Percentiles rank a stretch among this genome's conserved stretches.
These are phyloP conservation scores for Paspalum notatum DNA, from an alignment of 176 grass and related monocot species.

Conservation along the genomic window DNA sequence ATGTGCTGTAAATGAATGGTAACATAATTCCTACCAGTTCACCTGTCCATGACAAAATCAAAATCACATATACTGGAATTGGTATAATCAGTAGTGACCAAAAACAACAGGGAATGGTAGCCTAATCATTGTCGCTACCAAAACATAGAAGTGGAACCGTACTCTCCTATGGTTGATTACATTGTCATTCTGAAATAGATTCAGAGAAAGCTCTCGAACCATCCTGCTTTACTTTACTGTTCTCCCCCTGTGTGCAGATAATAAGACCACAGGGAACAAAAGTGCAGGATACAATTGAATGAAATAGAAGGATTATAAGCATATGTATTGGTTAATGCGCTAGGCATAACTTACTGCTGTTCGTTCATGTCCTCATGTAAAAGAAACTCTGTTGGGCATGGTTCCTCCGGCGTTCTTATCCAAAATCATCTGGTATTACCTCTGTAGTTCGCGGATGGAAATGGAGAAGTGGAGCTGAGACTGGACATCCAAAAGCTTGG, in stretches of 20 bases:
- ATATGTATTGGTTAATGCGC: not conserved
- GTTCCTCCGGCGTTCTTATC: not conserved
- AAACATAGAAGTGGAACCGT: not conserved
- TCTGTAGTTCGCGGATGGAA: conserved; percentile 69
- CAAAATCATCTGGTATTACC: conserved; percentile 24
- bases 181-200: not conserved
- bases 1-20: too few relatives aligned
- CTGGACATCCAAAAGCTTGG: conserved; percentile 76
- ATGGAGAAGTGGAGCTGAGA: conserved; percentile 75
- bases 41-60: not conserved
- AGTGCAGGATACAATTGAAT: not conserved
- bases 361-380: not conserved
- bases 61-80: not conserved
- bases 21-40: not conserved
- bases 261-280: not conserved
- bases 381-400: not conserved
- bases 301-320: not conserved
- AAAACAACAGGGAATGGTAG: not conserved
- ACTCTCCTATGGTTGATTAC: too few relatives aligned
- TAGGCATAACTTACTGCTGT: not conserved
- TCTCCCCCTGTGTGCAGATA: too few relatives aligned
- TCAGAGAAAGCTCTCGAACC: not conserved
- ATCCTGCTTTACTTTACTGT: not conserved
- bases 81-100: not conserved
- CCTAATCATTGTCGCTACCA: not conserved